Conservation (phyloP, 106 monocot genomes). For the Dioscorea dumetorum region DNA sequence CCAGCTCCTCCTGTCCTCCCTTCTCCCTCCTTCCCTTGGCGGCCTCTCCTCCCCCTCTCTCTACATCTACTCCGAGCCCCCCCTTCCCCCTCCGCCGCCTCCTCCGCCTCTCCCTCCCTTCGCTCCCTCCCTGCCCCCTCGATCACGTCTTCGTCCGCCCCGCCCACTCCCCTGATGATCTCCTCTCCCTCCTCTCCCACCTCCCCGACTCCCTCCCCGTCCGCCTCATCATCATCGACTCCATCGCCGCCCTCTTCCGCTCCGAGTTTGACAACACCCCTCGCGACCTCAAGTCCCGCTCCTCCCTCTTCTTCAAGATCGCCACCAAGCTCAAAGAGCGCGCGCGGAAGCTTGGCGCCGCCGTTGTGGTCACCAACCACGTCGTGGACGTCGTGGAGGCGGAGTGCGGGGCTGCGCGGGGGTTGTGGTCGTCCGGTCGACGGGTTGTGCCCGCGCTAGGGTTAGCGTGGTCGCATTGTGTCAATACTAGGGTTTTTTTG, state of each 20-base stretch:
- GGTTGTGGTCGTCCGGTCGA: constrained; percentile 53
- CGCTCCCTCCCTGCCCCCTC: constrained; percentile 24
- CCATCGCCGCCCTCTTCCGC: constrained; percentile 75
- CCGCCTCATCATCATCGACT: constrained; percentile 73
- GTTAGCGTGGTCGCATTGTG: constrained; percentile 80
- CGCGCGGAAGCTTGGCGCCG: constrained; percentile 32
- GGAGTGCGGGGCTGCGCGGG: background rate
- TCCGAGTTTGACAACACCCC: constrained; percentile 61
- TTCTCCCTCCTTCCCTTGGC: constrained; percentile 32
- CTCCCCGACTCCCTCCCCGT: constrained; percentile 33
- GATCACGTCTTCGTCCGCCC: constrained; percentile 65
- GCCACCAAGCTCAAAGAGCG: constrained; percentile 57
- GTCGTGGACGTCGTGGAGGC: constrained; percentile 63
- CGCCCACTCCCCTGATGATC: constrained; percentile 58
- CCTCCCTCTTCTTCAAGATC: constrained; percentile 50
- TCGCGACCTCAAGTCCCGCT: constrained; percentile 42
- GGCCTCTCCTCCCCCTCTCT: constrained; percentile 54
- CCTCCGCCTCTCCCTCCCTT: constrained; percentile 21
- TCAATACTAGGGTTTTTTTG: constrained; percentile 78
- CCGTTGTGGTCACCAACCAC: constrained; percentile 83
- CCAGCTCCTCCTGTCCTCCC: constrained; percentile 68
- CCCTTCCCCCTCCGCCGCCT: constrained; percentile 76
- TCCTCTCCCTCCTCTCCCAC: constrained; percentile 49
- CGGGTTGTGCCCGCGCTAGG: constrained; percentile 69
- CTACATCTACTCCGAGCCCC: constrained; percentile 76